Evolutionary conservation across 345 rosid species (phyloP).

Genomic region (Toxicodendron radicans): DNA sequence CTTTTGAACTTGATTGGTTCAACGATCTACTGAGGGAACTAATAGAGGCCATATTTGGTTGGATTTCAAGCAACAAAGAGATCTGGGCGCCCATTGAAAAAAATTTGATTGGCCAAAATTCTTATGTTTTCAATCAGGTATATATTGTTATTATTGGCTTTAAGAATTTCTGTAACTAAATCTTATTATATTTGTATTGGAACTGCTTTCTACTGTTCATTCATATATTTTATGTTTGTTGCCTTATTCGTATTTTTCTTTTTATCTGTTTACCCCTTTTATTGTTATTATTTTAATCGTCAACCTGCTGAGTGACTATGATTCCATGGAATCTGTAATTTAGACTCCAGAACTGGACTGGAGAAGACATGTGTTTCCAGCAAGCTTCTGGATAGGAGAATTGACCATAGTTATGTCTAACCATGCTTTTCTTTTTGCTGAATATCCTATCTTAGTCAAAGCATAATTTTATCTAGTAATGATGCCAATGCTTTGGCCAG

Average conservation of each 20-base stretch:
- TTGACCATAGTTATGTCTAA: not conserved
- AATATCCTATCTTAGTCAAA: not conserved
- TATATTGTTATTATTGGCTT: not conserved
- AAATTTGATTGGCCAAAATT: slow-evolving; percentile 11
- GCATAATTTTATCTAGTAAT: not conserved
- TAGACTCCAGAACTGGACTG: too few relatives aligned
- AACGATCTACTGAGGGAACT: slow-evolving; percentile 46
- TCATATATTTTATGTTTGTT: not conserved
- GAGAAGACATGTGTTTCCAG: not conserved
- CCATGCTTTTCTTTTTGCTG: not conserved
- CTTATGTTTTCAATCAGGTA: slow-evolving; percentile 38
- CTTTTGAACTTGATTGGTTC: slow-evolving; percentile 49
- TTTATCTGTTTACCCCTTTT: not conserved
- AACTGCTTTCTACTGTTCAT: not conserved
- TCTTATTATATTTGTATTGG: not conserved
- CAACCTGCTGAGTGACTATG: not conserved
- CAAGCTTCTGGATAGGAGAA: not conserved
- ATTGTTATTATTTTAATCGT: not conserved
- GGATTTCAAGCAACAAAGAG: slow-evolving; percentile 39
- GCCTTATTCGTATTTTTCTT: not conserved
- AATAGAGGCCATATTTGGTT: slow-evolving; percentile 42
- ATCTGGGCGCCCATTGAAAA: slow-evolving; percentile 29
- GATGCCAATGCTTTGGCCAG: slow-evolving; percentile 1
- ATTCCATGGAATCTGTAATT: too few relatives aligned
- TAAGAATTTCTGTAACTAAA: not conserved